Base-by-base conservation (phyloP, 2,329 filamentous ascomycete genomes). In the Calonectria honghensis region DNA sequence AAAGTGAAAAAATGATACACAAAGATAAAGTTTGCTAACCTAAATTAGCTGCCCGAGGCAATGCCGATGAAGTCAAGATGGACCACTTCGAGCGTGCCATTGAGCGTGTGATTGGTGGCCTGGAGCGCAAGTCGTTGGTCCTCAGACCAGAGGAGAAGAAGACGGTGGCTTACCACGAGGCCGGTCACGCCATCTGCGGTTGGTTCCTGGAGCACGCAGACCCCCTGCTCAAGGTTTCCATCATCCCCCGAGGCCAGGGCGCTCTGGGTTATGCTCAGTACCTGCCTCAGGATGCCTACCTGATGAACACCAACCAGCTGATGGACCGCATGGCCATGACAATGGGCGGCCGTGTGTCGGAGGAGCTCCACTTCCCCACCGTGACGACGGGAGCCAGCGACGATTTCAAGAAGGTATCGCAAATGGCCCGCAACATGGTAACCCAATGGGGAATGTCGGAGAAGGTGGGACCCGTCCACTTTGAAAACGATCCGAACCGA, bases 271-370 rank as follows among this genome's bases (percentile, higher is more conserved):
- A 99, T 83, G 97, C 97, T 2, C 97, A 99, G 85, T 98, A 98
- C 84, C 91, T 99, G n/a, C 97, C 97, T 0, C 90, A 93, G 29
- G 97, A 99, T 83, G 95, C 95, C 11, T 98, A 98, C 85, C 91
- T 99, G 77, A 97, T 99, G 96, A 98, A 94, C 82, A 93, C 95
- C 77, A 93, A 96, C 84, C 97, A 99, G 87, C 90, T 99, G 52
- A 98, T 98, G 95, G 97, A 99, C 85, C 96, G 97, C 80, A 99
- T 99, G 97, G 97, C 97, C 77, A 99, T 99, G 97, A 98, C 96
- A 3, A 93, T 99, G 70, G 97, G 96, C 80, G 97, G 97, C 2
- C 95, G 97, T 78, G 94, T 99, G 31, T 97, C 94, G 27, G 97
- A 99, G 87, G 97, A 99, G 86, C 88, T 99, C 10, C 96, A 99